phyloP scores from a whole-genome alignment of 106 monocot species.

The Dendrobium officinale region DNA sequence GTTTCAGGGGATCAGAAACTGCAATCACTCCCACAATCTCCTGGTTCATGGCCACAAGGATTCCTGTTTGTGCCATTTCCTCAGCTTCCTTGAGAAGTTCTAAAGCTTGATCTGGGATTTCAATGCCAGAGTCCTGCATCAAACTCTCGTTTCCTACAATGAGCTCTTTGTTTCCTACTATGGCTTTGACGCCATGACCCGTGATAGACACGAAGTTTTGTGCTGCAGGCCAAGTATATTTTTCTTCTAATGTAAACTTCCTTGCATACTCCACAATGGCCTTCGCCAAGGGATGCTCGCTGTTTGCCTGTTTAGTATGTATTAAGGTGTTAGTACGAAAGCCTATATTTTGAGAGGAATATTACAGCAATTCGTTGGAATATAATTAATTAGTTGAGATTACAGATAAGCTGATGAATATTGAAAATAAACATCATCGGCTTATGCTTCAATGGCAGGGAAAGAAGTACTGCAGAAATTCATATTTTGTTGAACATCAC shows the following conservation, averaged over 20 bases:
- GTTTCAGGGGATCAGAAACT: slow-evolving; percentile 79
- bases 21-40: slow-evolving; percentile 70
- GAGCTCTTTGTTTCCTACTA: slow-evolving; percentile 40
- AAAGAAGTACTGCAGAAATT: too few species aligned
- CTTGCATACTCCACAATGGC: slow-evolving; percentile 75
- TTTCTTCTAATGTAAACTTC: slow-evolving; percentile 54
- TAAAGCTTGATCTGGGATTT: slow-evolving; percentile 51
- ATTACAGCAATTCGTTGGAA: not conserved
- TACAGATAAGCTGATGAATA: not conserved
- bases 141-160: slow-evolving; percentile 77
- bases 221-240: slow-evolving; percentile 51
- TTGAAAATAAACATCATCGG: not conserved
- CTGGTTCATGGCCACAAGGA: slow-evolving; percentile 58
- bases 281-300: slow-evolving; percentile 86
- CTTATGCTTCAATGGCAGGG: too few species aligned
- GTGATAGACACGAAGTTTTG: slow-evolving; percentile 54
- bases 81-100: slow-evolving; percentile 70
- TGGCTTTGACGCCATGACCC: slow-evolving; percentile 79
- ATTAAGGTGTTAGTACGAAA: not conserved
- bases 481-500: too few species aligned
- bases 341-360: not conserved
- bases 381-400: not conserved
- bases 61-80: slow-evolving; percentile 57
- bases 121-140: slow-evolving; percentile 55
- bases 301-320: slow-evolving; percentile 48